These are phyloP conservation scores for Jatropha podagrica DNA, from an alignment of 441 rosid genomes.

Conservation along the genomic window DNA sequence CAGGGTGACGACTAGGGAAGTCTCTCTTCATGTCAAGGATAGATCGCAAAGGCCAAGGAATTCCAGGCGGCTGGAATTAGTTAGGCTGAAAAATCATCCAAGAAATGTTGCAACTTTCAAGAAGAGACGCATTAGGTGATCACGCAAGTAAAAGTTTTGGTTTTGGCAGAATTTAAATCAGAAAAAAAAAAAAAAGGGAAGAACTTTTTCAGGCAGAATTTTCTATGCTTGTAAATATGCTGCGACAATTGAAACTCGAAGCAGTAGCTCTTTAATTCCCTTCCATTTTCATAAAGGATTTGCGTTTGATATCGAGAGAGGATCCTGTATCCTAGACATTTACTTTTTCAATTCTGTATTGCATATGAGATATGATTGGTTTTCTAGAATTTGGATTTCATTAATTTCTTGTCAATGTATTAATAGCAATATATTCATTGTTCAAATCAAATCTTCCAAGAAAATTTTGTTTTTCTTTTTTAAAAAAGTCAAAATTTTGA, in stretches of 20 bases:
- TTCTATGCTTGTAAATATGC: too few relatives aligned
- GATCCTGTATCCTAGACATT: neutral
- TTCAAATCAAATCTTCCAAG: neutral
- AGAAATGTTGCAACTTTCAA: constrained; percentile 25
- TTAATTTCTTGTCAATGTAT: neutral
- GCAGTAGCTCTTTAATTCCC: too few relatives aligned
- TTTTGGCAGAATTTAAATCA: too few relatives aligned
- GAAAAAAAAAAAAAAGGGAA: too few relatives aligned
- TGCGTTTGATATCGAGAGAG: neutral
- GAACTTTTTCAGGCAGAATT: too few relatives aligned
- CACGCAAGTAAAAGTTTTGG: neutral
- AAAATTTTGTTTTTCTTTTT: too few relatives aligned
- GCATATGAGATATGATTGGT: neutral
- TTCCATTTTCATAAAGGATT: neutral
- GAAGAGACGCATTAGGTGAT: constrained; percentile 33
- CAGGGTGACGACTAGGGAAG: constrained; percentile 33
- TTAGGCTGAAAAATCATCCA: constrained; percentile 12
- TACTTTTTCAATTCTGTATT: neutral
- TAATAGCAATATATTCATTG: neutral
- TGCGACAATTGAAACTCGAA: too few relatives aligned
- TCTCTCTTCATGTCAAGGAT: constrained; percentile 38
- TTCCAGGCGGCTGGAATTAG: constrained; percentile 29
- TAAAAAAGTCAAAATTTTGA: too few relatives aligned
- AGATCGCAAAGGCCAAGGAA: constrained; percentile 42
- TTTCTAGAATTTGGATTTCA: neutral